Evolutionary conservation across 2,329 filamentous ascomycete genomes (phyloP), one percentile per base, ranked within the genome.

Genomic region (Colletotrichum paranaense): DNA sequence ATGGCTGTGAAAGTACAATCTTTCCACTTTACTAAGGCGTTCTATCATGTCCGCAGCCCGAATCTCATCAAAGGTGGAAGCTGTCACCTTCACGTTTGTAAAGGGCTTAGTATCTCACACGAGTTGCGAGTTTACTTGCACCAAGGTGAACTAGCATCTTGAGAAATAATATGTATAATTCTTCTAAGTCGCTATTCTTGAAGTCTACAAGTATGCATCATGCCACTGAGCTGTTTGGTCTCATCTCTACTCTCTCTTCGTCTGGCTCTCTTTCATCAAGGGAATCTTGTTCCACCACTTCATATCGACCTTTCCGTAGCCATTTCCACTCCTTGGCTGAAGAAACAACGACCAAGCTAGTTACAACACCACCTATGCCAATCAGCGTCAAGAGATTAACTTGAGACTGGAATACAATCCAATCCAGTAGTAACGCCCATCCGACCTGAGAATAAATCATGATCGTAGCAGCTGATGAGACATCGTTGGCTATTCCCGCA

Each of bases 401-500:
- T 3, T 19, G 58, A 32, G 49, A 32, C 1, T 49, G 58, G 64
- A 65, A 72, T 0, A 72, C 58, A 3, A 72, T 26, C 64, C 69
- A 59, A 3, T 72, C 69, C 1, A 72, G 38, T 4, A 72, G 16
- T 0, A 72, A 26, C 11, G 69, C 69, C 69, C 69, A 72, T 14
- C 60, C 16, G 1, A 72, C 69, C 65, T 72, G 69, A 1, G 69
- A 72, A 52, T 72, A 68, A 1, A 72, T 63, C 69, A 68, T 72
- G 0, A 72, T 72, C 0, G 57, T 68, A 6, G 69, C 69, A 2
- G 38, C 53, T 4, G 69, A 72, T 5, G 69, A 68, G 14, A 49
- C 55, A 16, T 72, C 68, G 4, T 65, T 62, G 22, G 68, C 68
- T 16, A 72, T 65, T 1, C 68, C 68, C 22, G 57, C 57, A 8